Percentiles rank a stretch among this genome's conserved stretches.
These are phyloP conservation scores for Sistotremastrum niveocremeum DNA, from an alignment of 768 basidiomycete species.

Conservation along the genomic window DNA sequence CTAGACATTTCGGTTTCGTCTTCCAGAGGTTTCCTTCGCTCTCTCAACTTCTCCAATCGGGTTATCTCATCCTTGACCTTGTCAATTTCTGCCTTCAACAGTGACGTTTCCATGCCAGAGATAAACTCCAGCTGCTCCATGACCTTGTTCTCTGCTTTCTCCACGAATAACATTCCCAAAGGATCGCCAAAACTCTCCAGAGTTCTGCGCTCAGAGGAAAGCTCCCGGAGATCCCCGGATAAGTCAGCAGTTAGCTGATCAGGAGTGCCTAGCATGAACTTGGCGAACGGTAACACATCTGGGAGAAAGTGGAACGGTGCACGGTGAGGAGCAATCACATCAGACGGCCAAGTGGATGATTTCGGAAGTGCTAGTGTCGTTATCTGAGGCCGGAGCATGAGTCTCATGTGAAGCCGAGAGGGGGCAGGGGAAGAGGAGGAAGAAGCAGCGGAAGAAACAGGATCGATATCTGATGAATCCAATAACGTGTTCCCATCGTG, in stretches of 20 bases:
- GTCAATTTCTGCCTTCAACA: slow-evolving; percentile 51
- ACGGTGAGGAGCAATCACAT: slow-evolving; percentile 79
- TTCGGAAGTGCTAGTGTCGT: slow-evolving; percentile 91
- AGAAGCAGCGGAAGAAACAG: slow-evolving; percentile 22
- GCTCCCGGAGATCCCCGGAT: slow-evolving; percentile 53
- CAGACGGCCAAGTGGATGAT: slow-evolving; percentile 87
- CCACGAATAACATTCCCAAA: slow-evolving; percentile 67
- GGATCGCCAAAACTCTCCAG: slow-evolving; percentile 60
- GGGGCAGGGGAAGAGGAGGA: slow-evolving; percentile 36
- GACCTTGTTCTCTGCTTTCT: slow-evolving; percentile 63
- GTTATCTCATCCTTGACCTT: slow-evolving; percentile 35
- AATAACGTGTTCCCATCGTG: slow-evolving; percentile 37
- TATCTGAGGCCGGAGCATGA: slow-evolving; percentile 87
- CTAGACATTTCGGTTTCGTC: slow-evolving; percentile 12
- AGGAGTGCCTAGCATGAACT: slow-evolving; percentile 95
- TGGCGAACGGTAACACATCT: slow-evolving; percentile 74
- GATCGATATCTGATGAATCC: slow-evolving; percentile 19
- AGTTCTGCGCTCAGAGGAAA: slow-evolving; percentile 54
- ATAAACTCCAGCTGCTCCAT: slow-evolving; percentile 72
- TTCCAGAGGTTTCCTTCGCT: slow-evolving; percentile 12
- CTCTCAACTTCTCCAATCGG: background rate
- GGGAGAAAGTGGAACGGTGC: slow-evolving; percentile 95
- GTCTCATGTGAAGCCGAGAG: slow-evolving; percentile 64
- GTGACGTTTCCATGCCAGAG: slow-evolving; percentile 53
- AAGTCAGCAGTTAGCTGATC: slow-evolving; percentile 68